Conservation (phyloP, 257 asterid genomes). For the Cordia subcordata region DNA sequence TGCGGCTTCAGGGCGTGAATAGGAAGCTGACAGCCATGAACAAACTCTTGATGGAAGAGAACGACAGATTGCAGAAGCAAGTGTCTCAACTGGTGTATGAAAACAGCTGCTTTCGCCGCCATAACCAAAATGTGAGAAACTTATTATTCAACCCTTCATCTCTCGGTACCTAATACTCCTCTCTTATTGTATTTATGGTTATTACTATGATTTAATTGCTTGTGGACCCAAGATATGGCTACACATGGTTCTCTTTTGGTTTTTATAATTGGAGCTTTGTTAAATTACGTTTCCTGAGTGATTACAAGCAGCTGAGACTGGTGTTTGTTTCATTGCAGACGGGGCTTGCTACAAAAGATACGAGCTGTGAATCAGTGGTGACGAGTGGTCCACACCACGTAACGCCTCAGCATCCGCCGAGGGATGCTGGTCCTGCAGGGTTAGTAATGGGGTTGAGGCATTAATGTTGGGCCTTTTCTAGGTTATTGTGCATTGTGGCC, state of each 20-base stretch:
- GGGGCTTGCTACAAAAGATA: constrained; percentile 66
- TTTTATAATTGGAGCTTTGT: no score
- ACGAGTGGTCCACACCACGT: constrained; percentile 79
- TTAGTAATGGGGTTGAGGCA: constrained; percentile 22
- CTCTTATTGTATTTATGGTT: no score
- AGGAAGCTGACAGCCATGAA: constrained; percentile 94
- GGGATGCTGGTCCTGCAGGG: constrained; percentile 99
- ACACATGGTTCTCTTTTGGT: no score
- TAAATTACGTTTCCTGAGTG: no score
- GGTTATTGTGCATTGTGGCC: constrained; percentile 5
- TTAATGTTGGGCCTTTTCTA: constrained; percentile 36
- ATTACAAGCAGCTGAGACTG: no score
- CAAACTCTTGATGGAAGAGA: constrained; percentile 87
- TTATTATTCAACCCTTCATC: no score
- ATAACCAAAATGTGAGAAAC: constrained; percentile 46
- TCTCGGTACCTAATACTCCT: no score
- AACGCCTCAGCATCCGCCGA: constrained; percentile 44
- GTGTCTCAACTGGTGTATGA: constrained; percentile 82
- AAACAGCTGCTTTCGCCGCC: constrained; percentile 76
- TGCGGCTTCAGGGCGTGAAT: constrained; percentile 75
- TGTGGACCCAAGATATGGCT: no score
- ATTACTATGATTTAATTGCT: no score
- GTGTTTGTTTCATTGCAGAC: constrained; percentile 33
- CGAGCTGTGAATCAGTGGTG: constrained; percentile 92
- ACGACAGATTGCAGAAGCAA: constrained; percentile 87